Evolutionary conservation across 495 filamentous ascomycete species (phyloP).

Genomic region (Niebla homalea): DNA sequence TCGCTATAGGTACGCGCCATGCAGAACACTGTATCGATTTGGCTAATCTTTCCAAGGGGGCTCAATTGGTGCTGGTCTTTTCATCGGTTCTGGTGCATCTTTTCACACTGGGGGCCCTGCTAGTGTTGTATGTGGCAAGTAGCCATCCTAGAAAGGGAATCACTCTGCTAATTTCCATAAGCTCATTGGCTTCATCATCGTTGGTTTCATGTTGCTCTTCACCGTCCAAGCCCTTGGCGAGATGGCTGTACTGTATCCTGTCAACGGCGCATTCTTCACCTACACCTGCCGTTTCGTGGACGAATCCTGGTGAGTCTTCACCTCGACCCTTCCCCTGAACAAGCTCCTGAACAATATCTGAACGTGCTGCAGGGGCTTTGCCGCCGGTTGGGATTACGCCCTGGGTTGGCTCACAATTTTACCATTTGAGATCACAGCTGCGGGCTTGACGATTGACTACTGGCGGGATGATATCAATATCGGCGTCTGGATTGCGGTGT

Average conservation of each 20-base stretch:
- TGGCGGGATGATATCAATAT: slow-evolving; percentile 48
- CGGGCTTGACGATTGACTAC: slow-evolving; percentile 61
- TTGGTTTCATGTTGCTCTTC: slow-evolving; percentile 39
- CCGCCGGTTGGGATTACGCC: slow-evolving; percentile 55
- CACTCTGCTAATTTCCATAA: slow-evolving; percentile 14
- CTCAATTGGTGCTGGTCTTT: slow-evolving; percentile 41
- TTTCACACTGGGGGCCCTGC: slow-evolving; percentile 30
- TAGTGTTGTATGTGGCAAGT: slow-evolving; percentile 24
- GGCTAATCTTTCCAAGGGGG: slow-evolving; percentile 23
- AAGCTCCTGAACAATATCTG: not conserved
- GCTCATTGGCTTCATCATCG: slow-evolving; percentile 36
- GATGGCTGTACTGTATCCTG: slow-evolving; percentile 55
- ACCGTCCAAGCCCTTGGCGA: slow-evolving; percentile 57
- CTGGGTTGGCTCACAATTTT: slow-evolving; percentile 50
- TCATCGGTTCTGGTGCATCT: slow-evolving; percentile 35
- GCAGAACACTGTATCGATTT: not conserved
- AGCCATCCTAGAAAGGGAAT: not conserved
- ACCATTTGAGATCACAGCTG: slow-evolving; percentile 60
- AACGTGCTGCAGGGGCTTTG: slow-evolving; percentile 27
- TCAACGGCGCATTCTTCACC: slow-evolving; percentile 49
- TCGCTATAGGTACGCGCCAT: slow-evolving; percentile 44
- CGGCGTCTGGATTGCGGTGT: slow-evolving; percentile 54
- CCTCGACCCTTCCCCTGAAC: no score
- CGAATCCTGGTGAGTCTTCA: slow-evolving; percentile 33
- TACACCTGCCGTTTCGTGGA: slow-evolving; percentile 43